Evolutionary conservation across 2,329 filamentous ascomycete genomes (phyloP).

Genomic region (Cladophialophora carrionii): DNA sequence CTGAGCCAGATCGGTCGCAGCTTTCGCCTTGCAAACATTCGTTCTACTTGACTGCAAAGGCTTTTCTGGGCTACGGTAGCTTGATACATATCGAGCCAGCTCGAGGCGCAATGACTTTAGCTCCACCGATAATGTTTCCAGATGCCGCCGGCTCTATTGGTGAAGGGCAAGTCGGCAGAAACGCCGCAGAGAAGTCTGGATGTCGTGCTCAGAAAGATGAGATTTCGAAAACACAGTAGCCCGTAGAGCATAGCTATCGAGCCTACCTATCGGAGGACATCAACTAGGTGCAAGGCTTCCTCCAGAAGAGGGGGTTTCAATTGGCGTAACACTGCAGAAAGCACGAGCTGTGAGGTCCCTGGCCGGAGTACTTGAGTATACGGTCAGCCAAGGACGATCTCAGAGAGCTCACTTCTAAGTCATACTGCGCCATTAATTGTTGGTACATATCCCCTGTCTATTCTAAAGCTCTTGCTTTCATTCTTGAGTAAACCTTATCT

Average conservation of each 20-base stretch:
- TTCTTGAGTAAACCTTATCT: conserved; percentile 7
- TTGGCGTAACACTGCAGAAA: not conserved
- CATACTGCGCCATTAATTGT: conserved; percentile 29
- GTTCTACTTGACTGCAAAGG: not conserved
- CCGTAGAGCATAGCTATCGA: not conserved
- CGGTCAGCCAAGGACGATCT: not conserved
- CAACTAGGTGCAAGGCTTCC: not conserved
- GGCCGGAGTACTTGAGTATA: not conserved
- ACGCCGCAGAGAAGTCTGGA: not conserved
- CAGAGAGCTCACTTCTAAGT: not conserved
- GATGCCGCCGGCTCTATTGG: not conserved
- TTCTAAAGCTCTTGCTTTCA: conserved; percentile 14
- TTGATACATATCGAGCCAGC: not conserved
- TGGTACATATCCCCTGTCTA: conserved; percentile 29
- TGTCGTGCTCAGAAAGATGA: not conserved
- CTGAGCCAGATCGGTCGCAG: not conserved
- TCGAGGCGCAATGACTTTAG: not conserved
- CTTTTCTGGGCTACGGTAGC: not conserved
- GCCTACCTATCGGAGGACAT: not conserved
- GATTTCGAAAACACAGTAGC: not conserved
- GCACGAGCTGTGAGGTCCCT: not conserved
- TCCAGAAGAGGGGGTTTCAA: not conserved
- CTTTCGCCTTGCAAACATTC: not conserved
- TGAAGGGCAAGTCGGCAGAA: not conserved
- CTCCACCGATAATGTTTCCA: not conserved